Evolutionary conservation across 306 rosid species (phyloP), one percentile per base, ranked within the genome.

Genomic region (Rosa rugosa): DNA sequence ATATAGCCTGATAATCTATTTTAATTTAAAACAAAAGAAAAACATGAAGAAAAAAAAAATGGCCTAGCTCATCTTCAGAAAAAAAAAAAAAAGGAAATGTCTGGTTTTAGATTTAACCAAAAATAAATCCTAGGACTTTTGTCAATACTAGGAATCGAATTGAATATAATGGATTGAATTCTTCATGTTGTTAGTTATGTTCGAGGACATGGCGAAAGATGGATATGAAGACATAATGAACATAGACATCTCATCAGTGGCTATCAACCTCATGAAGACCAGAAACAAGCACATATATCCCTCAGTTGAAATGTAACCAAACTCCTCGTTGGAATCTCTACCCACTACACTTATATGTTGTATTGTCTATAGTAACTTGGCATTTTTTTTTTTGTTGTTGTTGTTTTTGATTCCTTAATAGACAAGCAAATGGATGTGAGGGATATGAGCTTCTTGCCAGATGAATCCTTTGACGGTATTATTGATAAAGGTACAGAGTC

Each of bases 121-220:
- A n/a, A n/a, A n/a, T n/a, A n/a, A 27, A 27, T 27, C 27, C 27
- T 27, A 27, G 27, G 27, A 27, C 27, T 27, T 27, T 27, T 27
- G 27, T 27, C 27, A 27, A 36, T 64, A 46, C 18, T 56, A 17
- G 31, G 27, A 57, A 57, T 9, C 34, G 53, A n/a, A 70, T 22
- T 36, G 27, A 27, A 27, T 27, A 0, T 27, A 1, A 31, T 31
- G 34, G 34, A 31, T 27, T 31, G 34, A 31, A 2, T 31, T 31
- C 34, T 31, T 31, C 34, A 31, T 31, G 34, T 31, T 63, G 80
- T 84, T 83, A 95, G 99, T 90, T 31, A 92, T 95, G 86, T 95
- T 98, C 3, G 98, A 93, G 83, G 99, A 93, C 79, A 95, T 95
- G 99, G 91, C 91, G 77, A 82, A 85, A 76, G 99, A 95, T 85